These are phyloP conservation scores for Tranzscheliella williamsii DNA, from an alignment of 1,284 basidiomycete genomes.

Conservation along the genomic window DNA sequence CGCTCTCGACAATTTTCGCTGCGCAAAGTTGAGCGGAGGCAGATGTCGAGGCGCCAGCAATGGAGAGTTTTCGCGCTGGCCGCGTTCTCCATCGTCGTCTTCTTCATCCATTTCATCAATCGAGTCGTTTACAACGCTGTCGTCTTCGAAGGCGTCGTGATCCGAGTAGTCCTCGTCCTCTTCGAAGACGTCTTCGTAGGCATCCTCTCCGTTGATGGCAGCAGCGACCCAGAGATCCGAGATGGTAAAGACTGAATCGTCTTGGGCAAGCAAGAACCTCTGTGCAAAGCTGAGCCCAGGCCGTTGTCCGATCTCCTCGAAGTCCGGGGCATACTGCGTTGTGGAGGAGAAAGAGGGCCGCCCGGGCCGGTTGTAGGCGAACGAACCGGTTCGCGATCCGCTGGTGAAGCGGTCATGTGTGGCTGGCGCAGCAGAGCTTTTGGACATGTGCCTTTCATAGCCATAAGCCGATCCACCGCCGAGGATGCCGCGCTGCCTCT, in stretches of 20 bases:
- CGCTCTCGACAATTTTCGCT: constrained; percentile 34
- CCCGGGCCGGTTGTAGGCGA: constrained; percentile 18
- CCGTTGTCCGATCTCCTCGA: constrained; percentile 46
- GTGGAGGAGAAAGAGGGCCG: constrained; percentile 23
- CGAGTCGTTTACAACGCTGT: constrained; percentile 55
- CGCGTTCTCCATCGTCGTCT: constrained; percentile 2
- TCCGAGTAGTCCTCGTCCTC: constrained; percentile 68
- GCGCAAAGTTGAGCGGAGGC: constrained; percentile 54
- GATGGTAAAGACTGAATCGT: constrained; percentile 83
- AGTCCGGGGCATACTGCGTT: constrained; percentile 51
- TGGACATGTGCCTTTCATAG: constrained; percentile 31
- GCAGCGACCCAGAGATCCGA: constrained; percentile 91
- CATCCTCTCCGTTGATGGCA: constrained; percentile 82
- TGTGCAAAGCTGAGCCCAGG: constrained; percentile 71
- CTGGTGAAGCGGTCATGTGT: not conserved
- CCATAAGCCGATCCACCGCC: constrained; percentile 51
- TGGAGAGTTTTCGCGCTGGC: constrained; percentile 20
- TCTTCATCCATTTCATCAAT: constrained; percentile 37
- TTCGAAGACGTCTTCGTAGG: constrained; percentile 52
- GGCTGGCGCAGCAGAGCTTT: constrained; percentile 8
- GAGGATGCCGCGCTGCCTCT: constrained; percentile 39
- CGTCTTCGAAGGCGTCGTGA: constrained; percentile 15
- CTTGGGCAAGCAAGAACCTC: constrained; percentile 70
- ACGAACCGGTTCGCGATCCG: constrained; percentile 4
- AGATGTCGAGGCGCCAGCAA: constrained; percentile 41